Evolutionary conservation across 108 stramenopile genomes (phyloP).

Genomic region (Pseudonitzschia multiseries): DNA sequence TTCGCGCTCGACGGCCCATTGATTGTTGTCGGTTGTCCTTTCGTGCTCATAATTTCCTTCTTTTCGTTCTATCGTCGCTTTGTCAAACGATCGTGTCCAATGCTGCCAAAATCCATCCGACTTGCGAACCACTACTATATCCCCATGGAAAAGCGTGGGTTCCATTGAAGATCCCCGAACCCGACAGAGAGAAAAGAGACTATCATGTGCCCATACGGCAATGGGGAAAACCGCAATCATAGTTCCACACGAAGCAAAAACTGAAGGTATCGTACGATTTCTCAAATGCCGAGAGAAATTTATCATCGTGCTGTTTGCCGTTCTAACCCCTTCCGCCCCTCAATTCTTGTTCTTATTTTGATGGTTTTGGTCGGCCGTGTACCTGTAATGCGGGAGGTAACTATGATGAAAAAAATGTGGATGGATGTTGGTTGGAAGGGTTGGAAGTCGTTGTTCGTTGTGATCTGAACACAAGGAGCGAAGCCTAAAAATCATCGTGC

Average conservation of each 20-base stretch:
- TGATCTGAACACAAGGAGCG: too few relatives aligned
- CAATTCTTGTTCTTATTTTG: neutral
- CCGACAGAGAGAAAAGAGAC: conserved; percentile 46
- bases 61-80: neutral
- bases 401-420: too few relatives aligned
- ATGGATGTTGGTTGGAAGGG: too few relatives aligned
- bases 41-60: conserved; percentile 1
- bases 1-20: conserved; percentile 14
- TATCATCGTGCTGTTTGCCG: neutral
- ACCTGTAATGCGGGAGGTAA: too few relatives aligned
- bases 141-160: conserved; percentile 59
- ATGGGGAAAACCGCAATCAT: conserved; percentile 36
- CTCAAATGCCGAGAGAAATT: neutral
- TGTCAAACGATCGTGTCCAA: conserved; percentile 4
- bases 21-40: conserved; percentile 10
- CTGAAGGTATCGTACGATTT: neutral
- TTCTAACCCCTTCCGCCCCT: neutral
- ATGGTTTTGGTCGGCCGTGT: too few relatives aligned
- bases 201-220: conserved; percentile 48
- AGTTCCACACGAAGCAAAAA: conserved; percentile 6
- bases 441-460: too few relatives aligned
- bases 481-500: too few relatives aligned
- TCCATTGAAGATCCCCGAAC: conserved; percentile 72
- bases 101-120: conserved; percentile 45
- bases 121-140: conserved; percentile 66